Conservation (phyloP, 2,329 filamentous ascomycete species). For the Clarireedia homoeocarpa region DNA sequence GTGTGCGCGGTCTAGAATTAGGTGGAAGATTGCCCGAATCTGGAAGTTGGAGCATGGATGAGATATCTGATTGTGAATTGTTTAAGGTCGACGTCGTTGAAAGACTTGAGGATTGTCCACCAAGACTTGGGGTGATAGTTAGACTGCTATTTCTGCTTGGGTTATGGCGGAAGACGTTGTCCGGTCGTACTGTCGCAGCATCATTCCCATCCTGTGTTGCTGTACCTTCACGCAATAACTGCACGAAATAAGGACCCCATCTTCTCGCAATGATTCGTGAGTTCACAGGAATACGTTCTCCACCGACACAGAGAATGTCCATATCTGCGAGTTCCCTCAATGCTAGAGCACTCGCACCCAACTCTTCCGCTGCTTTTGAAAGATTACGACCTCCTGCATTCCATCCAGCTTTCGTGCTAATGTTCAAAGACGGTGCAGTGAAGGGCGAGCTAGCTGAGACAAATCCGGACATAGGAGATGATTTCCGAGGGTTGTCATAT, state of each 20-base stretch:
- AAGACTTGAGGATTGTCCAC: constrained; percentile 39
- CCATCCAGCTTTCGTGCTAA: constrained; percentile 46
- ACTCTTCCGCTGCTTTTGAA: constrained; percentile 70
- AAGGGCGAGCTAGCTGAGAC: constrained; percentile 71
- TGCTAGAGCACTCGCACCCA: constrained; percentile 72
- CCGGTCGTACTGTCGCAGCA: constrained; percentile 64
- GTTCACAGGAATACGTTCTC: constrained; percentile 88
- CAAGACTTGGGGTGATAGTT: constrained; percentile 69
- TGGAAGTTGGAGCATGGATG: constrained; percentile 14
- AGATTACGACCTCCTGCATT: constrained; percentile 71
- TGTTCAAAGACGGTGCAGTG: constrained; percentile 40
- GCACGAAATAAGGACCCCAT: constrained; percentile 95
- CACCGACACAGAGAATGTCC: constrained; percentile 88
- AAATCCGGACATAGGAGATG: constrained; percentile 71
- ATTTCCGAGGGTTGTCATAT: constrained; percentile 87
- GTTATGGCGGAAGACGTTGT: constrained; percentile 43
- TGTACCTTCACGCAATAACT: constrained; percentile 72
- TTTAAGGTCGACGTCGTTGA: constrained; percentile 40
- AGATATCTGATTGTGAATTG: constrained; percentile 17
- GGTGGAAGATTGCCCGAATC: constrained; percentile 47
- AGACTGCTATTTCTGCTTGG: constrained; percentile 70
- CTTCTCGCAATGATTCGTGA: constrained; percentile 78
- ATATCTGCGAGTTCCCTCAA: constrained; percentile 89
- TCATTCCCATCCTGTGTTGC: constrained; percentile 66
- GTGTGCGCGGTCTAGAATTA: constrained; percentile 66